Evolutionary conservation across 352 stramenopile genomes (phyloP).

Genomic region (Blastocystis sp.): DNA sequence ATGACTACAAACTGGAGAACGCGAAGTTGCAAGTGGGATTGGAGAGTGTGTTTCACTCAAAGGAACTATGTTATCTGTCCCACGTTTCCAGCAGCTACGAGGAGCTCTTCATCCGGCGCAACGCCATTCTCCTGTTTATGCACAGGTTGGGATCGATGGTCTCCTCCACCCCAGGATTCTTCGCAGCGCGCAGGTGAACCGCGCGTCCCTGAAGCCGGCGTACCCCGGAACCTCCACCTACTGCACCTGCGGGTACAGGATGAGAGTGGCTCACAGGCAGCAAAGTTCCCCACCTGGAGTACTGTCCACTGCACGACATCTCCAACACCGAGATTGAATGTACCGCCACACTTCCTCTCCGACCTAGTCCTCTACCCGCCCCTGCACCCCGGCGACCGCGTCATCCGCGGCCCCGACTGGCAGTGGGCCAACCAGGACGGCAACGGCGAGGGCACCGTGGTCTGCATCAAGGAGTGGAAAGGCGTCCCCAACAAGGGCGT

Average conservation of each 20-base stretch:
- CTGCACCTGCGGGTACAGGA: conserved; percentile 37
- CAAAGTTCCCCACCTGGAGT: conserved; percentile 54
- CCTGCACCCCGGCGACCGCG: neutral
- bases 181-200: conserved; percentile 31
- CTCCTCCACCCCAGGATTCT: neutral
- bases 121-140: conserved; percentile 52
- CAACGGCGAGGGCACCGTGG: conserved; percentile 10
- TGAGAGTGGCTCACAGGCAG: neutral
- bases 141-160: neutral
- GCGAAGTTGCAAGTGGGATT: conserved; percentile 36
- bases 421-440: conserved; percentile 34
- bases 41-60: neutral
- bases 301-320: conserved; percentile 49
- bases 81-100: conserved; percentile 43
- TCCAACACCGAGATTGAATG: conserved; percentile 42
- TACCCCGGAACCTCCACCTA: conserved; percentile 45
- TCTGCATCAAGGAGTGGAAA: conserved; percentile 55
- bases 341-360: neutral
- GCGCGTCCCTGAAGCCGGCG: conserved; percentile 35
- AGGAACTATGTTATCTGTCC: conserved; percentile 51
- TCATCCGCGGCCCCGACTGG: conserved; percentile 50
- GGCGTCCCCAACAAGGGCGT: conserved; percentile 25
- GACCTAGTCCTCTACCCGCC: conserved; percentile 40
- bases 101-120: conserved; percentile 51
- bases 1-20: conserved; percentile 45